Base-by-base conservation (phyloP, 768 basidiomycete genomes). In the Gloeopeniophorella convolvens region DNA sequence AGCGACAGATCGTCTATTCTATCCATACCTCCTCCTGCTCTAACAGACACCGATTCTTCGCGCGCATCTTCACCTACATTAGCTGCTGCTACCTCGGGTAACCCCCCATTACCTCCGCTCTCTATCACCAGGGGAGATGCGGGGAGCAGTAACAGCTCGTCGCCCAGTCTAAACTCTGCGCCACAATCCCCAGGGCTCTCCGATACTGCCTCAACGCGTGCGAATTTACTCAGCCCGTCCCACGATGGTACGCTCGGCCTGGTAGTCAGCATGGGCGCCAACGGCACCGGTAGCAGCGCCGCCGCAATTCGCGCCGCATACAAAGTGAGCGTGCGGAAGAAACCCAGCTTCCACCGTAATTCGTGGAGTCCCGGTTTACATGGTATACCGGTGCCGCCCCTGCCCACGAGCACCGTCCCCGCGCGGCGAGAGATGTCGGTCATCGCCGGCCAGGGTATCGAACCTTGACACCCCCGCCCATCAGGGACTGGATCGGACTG, bases 271-370 rank as follows among this genome's bases (percentile, higher is more conserved):
- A 39, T 26, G 36, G 50, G 43, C 40, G 32, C 32, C 18, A 45
- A 28, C 16, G 48, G 43, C n/a, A 51, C 37, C 4, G 57, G 51
- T 50, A 65, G 63, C 46, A 64, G 64, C 50, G 63, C 63, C 1
- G 64, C 71, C 13, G 76, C 75, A 28, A 77, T 79, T 40, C 73
- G 77, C 18, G 76, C 76, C 2, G 79, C 78, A 10, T 75, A 74
- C 42, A 71, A 71, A 61, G 66, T 73, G 15, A 75, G 77, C 41
- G 71, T 71, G 44, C 65, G 71, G 27, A 71, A 70, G 61, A 71
- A 72, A 56, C 70, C 69, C 52, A 73, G 69, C 55, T 67, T 73
- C 55, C 72, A 76, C 53, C 68, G 77, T 35, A 72, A 72, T 48
- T 79, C 77, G 42, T 79, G 77, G 77, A 73, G 67, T 42, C 65